Evolutionary conservation across 1,284 basidiomycete species (phyloP), one percentile per base, ranked within the genome.

Genomic region (Afroboletus lepidellus): DNA sequence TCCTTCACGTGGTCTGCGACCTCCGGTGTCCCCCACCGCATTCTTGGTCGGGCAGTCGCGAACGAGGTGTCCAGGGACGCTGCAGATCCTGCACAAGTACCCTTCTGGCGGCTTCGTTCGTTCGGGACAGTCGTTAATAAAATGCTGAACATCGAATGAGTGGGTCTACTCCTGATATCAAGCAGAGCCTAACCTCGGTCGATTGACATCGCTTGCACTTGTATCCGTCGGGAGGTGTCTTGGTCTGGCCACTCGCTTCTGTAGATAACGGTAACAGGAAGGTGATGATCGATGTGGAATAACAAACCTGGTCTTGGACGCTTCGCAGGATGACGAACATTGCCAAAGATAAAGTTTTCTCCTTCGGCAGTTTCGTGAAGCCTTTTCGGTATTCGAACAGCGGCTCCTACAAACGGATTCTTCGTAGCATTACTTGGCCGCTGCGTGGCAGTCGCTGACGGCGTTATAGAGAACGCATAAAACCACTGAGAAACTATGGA

Each of bases 21-120:
- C 87, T 12, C 87, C 86, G 0, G 87, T 90, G 61, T 91, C 87
- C 3, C 86, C 89, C 5, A 81, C 74, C 13, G 83, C 82, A 57
- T 90, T 78, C 65, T 80, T 82, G 18, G 85, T 84, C 0, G 92
- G 92, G 69, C 93, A 95, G 63, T 94, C 91, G 32, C 90, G 87
- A 48, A 94, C 80, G 60, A 91, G 83, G 68, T 94, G 92, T 33
- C 89, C 92, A 29, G 85, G 72, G 83, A 77, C 79, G 50, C 84
- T 80, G 63, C 92, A 95, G 23, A 92, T 81, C 64, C 79, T 90
- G 74, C 92, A 95, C n/a, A 93, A 69, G 63, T 95, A 95, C 33
- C 82, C 81, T 57, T 92, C 90, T 24, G 89, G 86, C 5, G 90
- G 91, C 62, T 85, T 88, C 18, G 72, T 74, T 45, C 84, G 74